These are phyloP conservation scores for Boletus sensibilis DNA, from an alignment of 768 basidiomycete species.

Conservation along the genomic window DNA sequence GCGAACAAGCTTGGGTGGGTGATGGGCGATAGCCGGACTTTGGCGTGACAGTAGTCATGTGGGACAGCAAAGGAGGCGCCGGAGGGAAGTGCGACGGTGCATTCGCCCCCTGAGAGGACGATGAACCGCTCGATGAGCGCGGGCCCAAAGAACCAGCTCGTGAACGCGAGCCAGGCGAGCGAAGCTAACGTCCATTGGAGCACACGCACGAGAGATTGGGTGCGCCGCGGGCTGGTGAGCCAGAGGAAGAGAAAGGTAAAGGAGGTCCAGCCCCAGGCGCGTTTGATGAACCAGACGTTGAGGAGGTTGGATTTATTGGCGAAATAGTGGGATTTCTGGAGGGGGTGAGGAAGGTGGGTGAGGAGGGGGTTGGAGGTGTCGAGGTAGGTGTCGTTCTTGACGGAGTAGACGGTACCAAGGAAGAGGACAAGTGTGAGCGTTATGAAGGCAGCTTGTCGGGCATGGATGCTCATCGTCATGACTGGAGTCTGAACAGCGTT, in stretches of 20 bases:
- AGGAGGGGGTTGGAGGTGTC: constrained; percentile 81
- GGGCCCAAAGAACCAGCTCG: constrained; percentile 88
- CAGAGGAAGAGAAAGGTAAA: constrained; percentile 59
- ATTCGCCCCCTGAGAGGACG: constrained; percentile 70
- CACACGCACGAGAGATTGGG: constrained; percentile 43
- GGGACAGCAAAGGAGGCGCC: constrained; percentile 57
- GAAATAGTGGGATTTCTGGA: constrained; percentile 64
- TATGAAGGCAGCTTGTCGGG: constrained; percentile 37
- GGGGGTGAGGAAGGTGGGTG: constrained; percentile 66
- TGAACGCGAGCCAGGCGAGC: constrained; percentile 69
- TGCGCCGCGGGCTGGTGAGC: constrained; percentile 51
- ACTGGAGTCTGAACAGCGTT: neutral
- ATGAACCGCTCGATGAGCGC: constrained; percentile 67
- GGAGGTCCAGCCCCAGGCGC: constrained; percentile 89
- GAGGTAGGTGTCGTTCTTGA: constrained; percentile 65
- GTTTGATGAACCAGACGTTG: constrained; percentile 87
- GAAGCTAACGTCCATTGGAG: constrained; percentile 59
- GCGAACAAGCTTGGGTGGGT: constrained; percentile 68
- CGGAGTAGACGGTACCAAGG: constrained; percentile 65
- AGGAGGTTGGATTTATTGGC: constrained; percentile 78
- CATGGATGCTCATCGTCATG: constrained; percentile 22
- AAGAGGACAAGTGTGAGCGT: constrained; percentile 47
- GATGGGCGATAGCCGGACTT: constrained; percentile 48
- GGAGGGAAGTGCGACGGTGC: constrained; percentile 61
- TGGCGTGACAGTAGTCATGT: constrained; percentile 52